Percentiles rank a stretch among this genome's conserved stretches.
Evolutionary conservation across 2,329 filamentous ascomycete genomes (phyloP).

Genomic region (Cladobotryum mycophilum): DNA sequence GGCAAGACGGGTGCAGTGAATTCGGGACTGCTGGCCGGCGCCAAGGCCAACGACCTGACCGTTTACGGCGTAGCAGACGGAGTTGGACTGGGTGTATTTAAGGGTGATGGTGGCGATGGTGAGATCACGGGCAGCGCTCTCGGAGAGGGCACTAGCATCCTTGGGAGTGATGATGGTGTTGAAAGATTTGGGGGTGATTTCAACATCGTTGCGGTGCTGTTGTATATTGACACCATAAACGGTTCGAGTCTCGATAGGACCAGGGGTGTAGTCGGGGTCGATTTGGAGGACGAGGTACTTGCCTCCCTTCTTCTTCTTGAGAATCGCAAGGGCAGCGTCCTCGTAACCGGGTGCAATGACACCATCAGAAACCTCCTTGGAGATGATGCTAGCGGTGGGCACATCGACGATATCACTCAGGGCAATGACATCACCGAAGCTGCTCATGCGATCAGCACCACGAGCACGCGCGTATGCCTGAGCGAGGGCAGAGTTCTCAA

Average conservation of each 20-base stretch:
- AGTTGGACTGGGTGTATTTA: constrained; percentile 99
- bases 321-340: constrained; percentile 77
- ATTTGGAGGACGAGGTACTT: constrained; percentile 96
- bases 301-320: constrained; percentile 97
- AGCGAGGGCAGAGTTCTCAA: constrained; percentile 79
- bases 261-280: constrained; percentile 77
- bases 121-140: constrained; percentile 78
- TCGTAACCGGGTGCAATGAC: constrained; percentile 88
- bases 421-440: constrained; percentile 94
- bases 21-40: constrained; percentile 93
- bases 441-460: constrained; percentile 96
- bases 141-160: constrained; percentile 64
- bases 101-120: constrained; percentile 94
- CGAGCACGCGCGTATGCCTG: constrained; percentile 94
- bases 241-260: constrained; percentile 74
- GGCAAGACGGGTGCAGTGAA: constrained; percentile 95
- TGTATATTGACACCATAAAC: constrained; percentile 85
- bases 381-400: constrained; percentile 94
- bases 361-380: constrained; percentile 94
- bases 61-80: constrained; percentile 92
- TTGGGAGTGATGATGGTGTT: constrained; percentile 80
- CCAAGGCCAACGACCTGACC: constrained; percentile 92
- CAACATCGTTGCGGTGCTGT: constrained; percentile 88
- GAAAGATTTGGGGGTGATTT: constrained; percentile 82
- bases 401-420: constrained; percentile 87